Evolutionary conservation across 257 asterid genomes (phyloP).

Genomic region (Solanum bulbocastanum): DNA sequence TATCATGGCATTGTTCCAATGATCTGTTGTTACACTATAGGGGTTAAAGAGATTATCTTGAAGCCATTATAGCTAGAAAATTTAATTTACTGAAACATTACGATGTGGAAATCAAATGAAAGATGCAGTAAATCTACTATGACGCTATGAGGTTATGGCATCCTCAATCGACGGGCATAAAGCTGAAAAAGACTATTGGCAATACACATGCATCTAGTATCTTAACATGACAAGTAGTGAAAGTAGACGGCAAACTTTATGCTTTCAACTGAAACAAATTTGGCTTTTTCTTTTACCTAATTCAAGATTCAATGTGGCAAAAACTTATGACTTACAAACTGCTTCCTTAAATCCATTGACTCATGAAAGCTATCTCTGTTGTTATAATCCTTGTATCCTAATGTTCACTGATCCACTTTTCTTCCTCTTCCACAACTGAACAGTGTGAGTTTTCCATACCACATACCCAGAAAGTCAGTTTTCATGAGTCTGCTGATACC

Average conservation of each 20-base stretch:
- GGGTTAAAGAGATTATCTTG: not conserved
- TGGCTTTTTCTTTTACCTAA: not conserved
- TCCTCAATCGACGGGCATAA: not conserved
- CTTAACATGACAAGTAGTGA: not conserved
- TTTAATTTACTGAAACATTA: not conserved
- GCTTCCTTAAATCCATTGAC: not conserved
- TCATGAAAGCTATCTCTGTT: not conserved
- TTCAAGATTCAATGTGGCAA: not conserved
- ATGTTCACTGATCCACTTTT: not conserved
- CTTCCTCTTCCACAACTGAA: not conserved
- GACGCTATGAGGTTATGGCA: not conserved
- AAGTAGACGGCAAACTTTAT: not conserved
- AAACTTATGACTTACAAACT: not conserved
- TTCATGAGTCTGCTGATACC: not conserved
- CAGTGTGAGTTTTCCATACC: not conserved
- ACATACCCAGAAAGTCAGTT: not conserved
- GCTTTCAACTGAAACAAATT: not conserved
- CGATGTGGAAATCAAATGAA: not conserved
- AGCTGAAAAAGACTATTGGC: not conserved
- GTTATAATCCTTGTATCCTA: not conserved
- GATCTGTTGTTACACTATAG: not conserved
- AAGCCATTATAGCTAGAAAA: not conserved
- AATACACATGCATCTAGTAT: not conserved
- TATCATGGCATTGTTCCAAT: not conserved
- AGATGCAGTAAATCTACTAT: not conserved